Evolutionary conservation across 2,329 filamentous ascomycete genomes (phyloP).

Genomic region (Aspergillus glaucus): DNA sequence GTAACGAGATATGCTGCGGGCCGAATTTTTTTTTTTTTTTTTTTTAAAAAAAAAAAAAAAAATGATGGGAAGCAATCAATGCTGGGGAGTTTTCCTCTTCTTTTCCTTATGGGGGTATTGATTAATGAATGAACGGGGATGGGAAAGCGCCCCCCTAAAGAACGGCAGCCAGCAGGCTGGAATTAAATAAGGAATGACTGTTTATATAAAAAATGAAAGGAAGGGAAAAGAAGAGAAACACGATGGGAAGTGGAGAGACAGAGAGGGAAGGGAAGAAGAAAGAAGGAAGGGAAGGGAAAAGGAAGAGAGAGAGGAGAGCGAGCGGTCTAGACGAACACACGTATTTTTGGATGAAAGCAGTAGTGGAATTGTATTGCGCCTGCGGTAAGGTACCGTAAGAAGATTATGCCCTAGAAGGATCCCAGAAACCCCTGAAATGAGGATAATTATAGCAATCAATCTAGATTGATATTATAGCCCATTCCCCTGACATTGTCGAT

Average conservation of each 20-base stretch:
- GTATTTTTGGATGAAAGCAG: background rate
- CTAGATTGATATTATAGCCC: background rate
- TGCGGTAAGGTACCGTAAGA: background rate
- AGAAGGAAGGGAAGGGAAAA: conserved; percentile 5
- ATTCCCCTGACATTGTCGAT: background rate
- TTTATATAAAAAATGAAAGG: background rate
- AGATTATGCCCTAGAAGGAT: background rate
- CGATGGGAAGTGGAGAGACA: conserved; percentile 1
- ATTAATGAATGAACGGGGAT: conserved; percentile 23
- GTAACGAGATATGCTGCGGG: background rate
- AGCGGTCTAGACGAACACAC: conserved; percentile 12
- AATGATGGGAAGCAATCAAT: conserved; percentile 5
- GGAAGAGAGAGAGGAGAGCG: conserved; percentile 15
- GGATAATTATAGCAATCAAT: background rate
- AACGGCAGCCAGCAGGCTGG: conserved; percentile 21
- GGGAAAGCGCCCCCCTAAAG: conserved; percentile 14
- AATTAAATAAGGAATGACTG: conserved; percentile 7
- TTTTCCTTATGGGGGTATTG: background rate
- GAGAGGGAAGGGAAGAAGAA: conserved; percentile 8
- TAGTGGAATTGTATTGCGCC: too few relatives aligned
- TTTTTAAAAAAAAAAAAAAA: too few relatives aligned
- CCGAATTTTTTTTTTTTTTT: too few relatives aligned
- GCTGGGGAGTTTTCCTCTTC: background rate
- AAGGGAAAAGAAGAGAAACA: background rate
- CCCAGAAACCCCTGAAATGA: background rate